Conservation (phyloP, 805 yeast genomes). For the Huiozyma naganishii region DNA sequence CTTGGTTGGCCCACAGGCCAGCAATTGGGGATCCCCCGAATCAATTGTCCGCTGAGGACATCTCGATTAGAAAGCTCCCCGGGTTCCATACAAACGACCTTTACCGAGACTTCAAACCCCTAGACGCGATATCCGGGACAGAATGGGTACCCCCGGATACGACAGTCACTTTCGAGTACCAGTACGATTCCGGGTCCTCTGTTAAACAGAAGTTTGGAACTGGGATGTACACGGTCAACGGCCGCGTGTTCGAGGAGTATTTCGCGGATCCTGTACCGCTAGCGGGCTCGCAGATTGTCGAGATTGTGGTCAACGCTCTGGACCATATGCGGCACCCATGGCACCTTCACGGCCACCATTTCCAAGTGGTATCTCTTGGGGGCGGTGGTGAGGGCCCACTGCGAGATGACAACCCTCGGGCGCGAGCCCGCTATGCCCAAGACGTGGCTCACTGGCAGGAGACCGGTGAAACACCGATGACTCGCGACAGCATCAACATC, state of each 20-base stretch:
- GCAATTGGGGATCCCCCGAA: neutral
- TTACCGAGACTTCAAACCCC: conserved; percentile 14
- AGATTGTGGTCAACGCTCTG: conserved; percentile 51
- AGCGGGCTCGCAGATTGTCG: conserved; percentile 37
- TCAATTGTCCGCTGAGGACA: neutral
- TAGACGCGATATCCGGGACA: neutral
- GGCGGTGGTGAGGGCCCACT: conserved; percentile 33
- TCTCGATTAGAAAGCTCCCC: conserved; percentile 33
- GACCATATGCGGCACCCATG: conserved; percentile 62
- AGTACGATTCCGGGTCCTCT: conserved; percentile 30
- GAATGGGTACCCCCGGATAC: conserved; percentile 4
- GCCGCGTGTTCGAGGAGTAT: conserved; percentile 49
- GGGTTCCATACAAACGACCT: conserved; percentile 14
- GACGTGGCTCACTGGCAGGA: conserved; percentile 16
- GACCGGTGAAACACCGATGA: conserved; percentile 37
- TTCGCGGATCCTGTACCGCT: conserved; percentile 31
- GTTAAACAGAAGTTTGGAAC: conserved; percentile 28
- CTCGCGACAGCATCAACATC: conserved; percentile 56
- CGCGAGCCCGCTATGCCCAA: conserved; percentile 19
- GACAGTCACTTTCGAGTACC: conserved; percentile 35
- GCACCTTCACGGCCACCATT: conserved; percentile 52
- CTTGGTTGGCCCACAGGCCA: conserved; percentile 9
- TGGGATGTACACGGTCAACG: conserved; percentile 39
- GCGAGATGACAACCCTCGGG: conserved; percentile 24
- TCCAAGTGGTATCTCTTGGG: conserved; percentile 40